Evolutionary conservation across 1,139 yeast genomes (phyloP), one percentile per base, ranked within the genome.

Genomic region (Magnusiomyces starmeri): DNA sequence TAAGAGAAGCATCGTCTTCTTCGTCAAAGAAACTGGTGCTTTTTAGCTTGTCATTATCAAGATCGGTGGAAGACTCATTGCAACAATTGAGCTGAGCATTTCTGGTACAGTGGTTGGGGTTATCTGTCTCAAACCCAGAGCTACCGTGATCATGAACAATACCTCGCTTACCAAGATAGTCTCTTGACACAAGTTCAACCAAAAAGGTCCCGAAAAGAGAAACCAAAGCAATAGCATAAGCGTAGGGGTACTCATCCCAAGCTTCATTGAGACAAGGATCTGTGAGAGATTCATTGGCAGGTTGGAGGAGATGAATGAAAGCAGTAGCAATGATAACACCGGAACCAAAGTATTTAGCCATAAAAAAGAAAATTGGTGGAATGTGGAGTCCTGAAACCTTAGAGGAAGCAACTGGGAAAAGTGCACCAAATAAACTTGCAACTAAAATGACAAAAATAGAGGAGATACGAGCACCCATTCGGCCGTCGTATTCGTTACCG

Each of bases 281-380:
- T 0, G 76, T 68, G 52, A 82, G 70, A 2, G 74, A 70, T 37
- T 80, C 83, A 59, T 75, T 71, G 2, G 95, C 95, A 0, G 96
- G 96, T 60, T 83, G 82, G 60, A 89, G 72, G 56, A 89, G 72
- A 69, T 89, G 97, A 53, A 89, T 82, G 61, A 87, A 84, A 0
- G 95, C 89, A 1, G 96, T 89, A 1, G 96, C 92, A 9, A 88
- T 75, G 63, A 89, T 89, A 49, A 89, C 96, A 49, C 97, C 97
- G 1, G 95, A 83, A 56, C 97, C 97, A 65, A 89, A 88, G 71
- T 78, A 86, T 63, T 85, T 86, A 51, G 89, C 85, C 44, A 82
- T 70, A 62, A 85, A 79, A 63, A 81, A 87, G 52, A 82, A 76
- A 40, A 81, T 75, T 18, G 73, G 64, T 2, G 83, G 89, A 59